Base-by-base conservation (phyloP, 495 filamentous ascomycete species). In the Aspergillus mulundensis region DNA sequence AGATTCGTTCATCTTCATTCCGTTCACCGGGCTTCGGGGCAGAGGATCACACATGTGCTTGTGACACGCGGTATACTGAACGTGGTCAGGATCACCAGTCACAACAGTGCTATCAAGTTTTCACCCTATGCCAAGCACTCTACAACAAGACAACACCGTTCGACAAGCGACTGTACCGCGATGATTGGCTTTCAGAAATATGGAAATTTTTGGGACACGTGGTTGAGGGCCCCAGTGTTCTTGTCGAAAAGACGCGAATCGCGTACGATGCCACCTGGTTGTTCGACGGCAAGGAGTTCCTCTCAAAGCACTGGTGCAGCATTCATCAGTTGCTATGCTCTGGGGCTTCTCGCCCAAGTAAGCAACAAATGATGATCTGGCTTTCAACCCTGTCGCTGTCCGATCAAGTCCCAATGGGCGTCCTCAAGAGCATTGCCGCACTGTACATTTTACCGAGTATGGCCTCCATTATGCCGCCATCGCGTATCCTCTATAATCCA, bases 21-120 rank as follows among this genome's bases (percentile, higher is more conserved):
- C 73, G 73, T 15, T 66, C 79, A 1, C 61, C 68, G 14, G 75
- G 71, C 0, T 87, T 81, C 58, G 84, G 83, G 10, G 79, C 79
- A 0, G 83, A 85, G 57, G 45, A 64, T 11, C 63, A 74, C 57
- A 79, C 67, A 0, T 44, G 55, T 0, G 28, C n/a, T 0, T 16
- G 61, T 28, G 80, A 84, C 59, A 5, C 10, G 14, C 8, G 12
- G 0, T 82, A 78, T 43, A 46, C 14, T 4, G 30, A 25, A 10
- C 55, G 58, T 53, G 45, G 25, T 48, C 24, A 15, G 2, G 51
- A 47, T 23, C 21, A 43, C 18, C 23, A 50, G 18, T 64, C 57
- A 25, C 14, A 19, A 18, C 16, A 6, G 23, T 32, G 14, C 49
- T 52, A 42, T 24, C 51, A 53, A 20, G 56, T 53, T 6, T 53